phyloP scores from a whole-genome alignment of 371 early-diverging fungal species.

The Haplosporangium sp. region DNA sequence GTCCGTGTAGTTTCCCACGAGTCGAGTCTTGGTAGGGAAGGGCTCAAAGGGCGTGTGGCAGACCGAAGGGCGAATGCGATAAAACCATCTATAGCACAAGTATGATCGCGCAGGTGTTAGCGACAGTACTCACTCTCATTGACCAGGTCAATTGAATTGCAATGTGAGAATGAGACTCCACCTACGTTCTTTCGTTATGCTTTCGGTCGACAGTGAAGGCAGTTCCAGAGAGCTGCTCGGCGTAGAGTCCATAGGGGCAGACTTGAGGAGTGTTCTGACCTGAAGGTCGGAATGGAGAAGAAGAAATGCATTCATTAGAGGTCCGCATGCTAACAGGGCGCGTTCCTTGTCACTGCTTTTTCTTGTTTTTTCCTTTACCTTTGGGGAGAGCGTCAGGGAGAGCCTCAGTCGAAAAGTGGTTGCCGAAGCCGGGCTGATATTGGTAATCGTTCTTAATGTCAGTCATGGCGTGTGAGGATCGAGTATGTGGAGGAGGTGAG shows the following conservation, averaged over 20 bases:
- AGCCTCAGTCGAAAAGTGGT: constrained; percentile 89
- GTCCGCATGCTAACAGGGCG: neutral
- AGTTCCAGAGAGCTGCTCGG: constrained; percentile 95
- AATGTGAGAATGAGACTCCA: constrained; percentile 1
- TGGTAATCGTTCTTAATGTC: constrained; percentile 60
- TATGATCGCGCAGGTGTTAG: neutral
- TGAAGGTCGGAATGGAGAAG: constrained; percentile 10
- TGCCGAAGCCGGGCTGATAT: constrained; percentile 82
- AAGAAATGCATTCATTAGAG: neutral
- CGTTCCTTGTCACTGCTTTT: neutral
- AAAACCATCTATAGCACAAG: constrained; percentile 82
- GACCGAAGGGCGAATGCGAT: constrained; percentile 95
- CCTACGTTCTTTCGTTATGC: constrained; percentile 85
- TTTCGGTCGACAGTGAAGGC: constrained; percentile 93
- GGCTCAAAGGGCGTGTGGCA: constrained; percentile 82
- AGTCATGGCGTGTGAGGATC: constrained; percentile 24
- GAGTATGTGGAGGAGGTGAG: constrained; percentile 5
- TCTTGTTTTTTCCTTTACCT: constrained; percentile 55
- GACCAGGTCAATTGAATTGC: neutral
- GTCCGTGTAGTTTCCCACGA: constrained; percentile 70
- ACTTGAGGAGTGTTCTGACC: constrained; percentile 94
- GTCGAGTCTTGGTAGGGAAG: constrained; percentile 39
- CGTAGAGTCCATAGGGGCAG: constrained; percentile 92
- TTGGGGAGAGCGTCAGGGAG: constrained; percentile 88
- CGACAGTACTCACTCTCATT: neutral